These are phyloP conservation scores for Galeopsis tetrahit DNA, from an alignment of 257 asterid genomes.

Conservation along the genomic window DNA sequence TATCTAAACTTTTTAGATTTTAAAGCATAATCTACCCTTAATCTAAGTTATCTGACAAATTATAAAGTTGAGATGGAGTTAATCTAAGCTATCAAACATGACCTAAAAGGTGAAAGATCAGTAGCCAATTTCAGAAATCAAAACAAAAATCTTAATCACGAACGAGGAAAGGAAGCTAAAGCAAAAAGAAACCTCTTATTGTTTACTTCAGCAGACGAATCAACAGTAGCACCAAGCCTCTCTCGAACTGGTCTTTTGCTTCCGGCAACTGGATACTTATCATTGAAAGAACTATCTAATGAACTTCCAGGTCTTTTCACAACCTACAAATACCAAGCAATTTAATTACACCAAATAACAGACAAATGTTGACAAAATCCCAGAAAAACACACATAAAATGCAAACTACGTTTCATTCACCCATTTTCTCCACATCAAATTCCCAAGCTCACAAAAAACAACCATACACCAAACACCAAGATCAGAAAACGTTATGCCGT, in stretches of 20 bases:
- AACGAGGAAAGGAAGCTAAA: neutral
- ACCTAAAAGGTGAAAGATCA: constrained; percentile 9
- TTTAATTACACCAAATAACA: neutral
- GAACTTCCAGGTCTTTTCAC: constrained; percentile 64
- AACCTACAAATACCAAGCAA: constrained; percentile 53
- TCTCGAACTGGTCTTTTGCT: constrained; percentile 76
- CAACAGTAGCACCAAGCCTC: constrained; percentile 75
- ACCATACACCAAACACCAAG: constrained; percentile 13
- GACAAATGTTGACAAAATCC: neutral
- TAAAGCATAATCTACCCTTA: too few relatives aligned
- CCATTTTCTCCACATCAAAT: constrained; percentile 20
- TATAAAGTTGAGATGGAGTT: too few relatives aligned
- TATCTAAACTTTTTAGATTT: too few relatives aligned
- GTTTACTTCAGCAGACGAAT: constrained; percentile 46
- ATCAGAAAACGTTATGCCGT: neutral
- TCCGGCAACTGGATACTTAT: constrained; percentile 53
- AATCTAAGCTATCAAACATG: too few relatives aligned
- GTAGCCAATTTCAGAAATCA: constrained; percentile 12
- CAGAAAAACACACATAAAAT: constrained; percentile 18
- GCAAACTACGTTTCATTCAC: constrained; percentile 26
- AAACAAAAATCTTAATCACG: neutral
- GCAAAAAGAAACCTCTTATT: constrained; percentile 61
- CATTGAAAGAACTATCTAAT: constrained; percentile 38
- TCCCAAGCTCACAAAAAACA: neutral
- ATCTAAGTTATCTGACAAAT: too few relatives aligned